Base-by-base conservation (phyloP, 1,139 yeast species). In the Waltiozyma sp. region DNA sequence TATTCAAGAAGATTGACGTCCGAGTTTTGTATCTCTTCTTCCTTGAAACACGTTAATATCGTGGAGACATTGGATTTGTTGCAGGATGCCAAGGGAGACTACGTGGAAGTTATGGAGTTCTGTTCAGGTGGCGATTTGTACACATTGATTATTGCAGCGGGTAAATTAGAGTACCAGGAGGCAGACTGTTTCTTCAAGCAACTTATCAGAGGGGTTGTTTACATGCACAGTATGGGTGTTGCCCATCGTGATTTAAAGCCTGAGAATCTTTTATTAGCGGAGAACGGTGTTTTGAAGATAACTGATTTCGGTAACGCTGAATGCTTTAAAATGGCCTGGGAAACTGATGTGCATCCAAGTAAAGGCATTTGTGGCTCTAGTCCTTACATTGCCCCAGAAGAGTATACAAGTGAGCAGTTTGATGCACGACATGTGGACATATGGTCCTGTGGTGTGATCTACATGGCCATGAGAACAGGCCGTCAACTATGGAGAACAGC, bases 391-490 rank as follows among this genome's bases (percentile, higher is more conserved):
- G 96, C 97, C 0, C 97, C 98, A 0, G 98, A 91, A 63, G 96
- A 88, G 60, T 91, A 80, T 59, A 72, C 74, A 2, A 75, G 73
- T 40, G 68, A 70, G 38, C 81, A 81, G 52, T 91, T 86, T 61
- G 97, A 91, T 60, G 93, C 97, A 2, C 68, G 97, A 40, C 77
- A 91, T 16, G 93, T 88, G 11, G 97, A 91, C 62, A 78, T 91
- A 40, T 91, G 98, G 98, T 84, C 97, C 0, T 82, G 94, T 62
- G 98, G 97, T 41, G 93, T 91, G 19, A 86, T 91, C 39, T 91
- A 89, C 62, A 88, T 91, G 96, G 96, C 96, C 10, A 89, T 91
- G 97, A 73, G 97, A 57, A 86, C 96, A 0, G 98, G 97, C 1
- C 72, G 95, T 45, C 95, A 89, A 56, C 65, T 91, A 45, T 91